phyloP scores from a whole-genome alignment of 2,329 filamentous ascomycete genomes.

The Aspergillus ochraceus region DNA sequence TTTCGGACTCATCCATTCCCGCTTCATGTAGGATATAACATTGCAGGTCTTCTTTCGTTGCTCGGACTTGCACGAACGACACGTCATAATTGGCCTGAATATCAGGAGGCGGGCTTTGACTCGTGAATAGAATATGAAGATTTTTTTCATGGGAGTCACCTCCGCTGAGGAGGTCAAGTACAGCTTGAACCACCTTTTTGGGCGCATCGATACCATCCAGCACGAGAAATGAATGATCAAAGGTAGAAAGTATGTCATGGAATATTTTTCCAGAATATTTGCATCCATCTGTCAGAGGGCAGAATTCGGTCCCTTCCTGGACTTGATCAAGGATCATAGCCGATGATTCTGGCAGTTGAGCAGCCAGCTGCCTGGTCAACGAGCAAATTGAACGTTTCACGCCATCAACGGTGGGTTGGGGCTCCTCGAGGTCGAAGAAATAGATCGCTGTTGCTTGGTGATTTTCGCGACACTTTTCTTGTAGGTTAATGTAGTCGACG shows the following conservation, averaged over 20 bases:
- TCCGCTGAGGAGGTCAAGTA: neutral
- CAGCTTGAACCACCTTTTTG: neutral
- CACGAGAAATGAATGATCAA: neutral
- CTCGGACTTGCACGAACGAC: neutral
- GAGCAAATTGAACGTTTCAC: neutral
- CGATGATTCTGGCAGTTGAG: neutral
- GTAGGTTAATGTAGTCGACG: neutral
- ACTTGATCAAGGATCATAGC: neutral
- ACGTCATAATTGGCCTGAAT: neutral
- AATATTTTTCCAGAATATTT: neutral
- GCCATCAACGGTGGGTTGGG: neutral
- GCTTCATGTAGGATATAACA: neutral
- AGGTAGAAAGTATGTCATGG: neutral
- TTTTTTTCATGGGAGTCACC: rapidly evolving
- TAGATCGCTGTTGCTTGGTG: neutral
- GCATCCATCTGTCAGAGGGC: neutral
- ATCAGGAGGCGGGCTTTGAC: neutral
- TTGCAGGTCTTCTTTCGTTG: neutral
- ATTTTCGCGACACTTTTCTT: neutral
- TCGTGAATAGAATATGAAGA: neutral
- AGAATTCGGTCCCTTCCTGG: neutral
- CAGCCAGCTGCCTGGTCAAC: neutral
- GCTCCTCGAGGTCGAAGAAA: neutral
- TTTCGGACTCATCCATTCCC: neutral
- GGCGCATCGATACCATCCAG: neutral